Evolutionary conservation across 371 early-diverging fungal species (phyloP), one percentile per base, ranked within the genome.

Genomic region (Mortierella sp.): DNA sequence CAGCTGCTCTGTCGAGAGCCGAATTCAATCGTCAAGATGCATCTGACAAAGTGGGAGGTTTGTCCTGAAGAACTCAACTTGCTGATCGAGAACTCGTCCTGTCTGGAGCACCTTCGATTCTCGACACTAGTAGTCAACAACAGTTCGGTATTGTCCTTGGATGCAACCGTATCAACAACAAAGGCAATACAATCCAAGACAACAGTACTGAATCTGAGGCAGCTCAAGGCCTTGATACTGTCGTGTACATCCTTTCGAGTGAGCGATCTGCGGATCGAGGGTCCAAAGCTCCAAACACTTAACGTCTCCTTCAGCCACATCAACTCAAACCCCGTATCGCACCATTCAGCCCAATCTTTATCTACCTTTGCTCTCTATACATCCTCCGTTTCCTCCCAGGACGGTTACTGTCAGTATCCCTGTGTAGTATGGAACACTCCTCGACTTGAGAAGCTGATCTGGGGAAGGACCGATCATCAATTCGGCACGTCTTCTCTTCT

Each of bases 41-140:
- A 70, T 21, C 43, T 70, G n/a, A 54, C 34, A 19, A 70, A 59
- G 26, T 70, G 71, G 71, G 62, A 64, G 9, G 50, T 55, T 11
- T 54, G 52, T 0, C 62, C 55, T 1, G 41, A 54, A 2, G 64
- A 64, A 11, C 26, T 70, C 44, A 70, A 70, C 28, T 12, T 47
- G 23, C 26, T 70, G 42, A 34, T 70, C 26, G 47, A 46, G 5
- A 64, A 70, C 39, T 64, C 60, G 6, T 44, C 58, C 2, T 50
- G 24, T 6, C 50, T 70, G 11, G 49, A 59, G 26, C 2, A 32
- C 0, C 31, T 70, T 2, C 54, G 71, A 19, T 70, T 70, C 42
- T 59, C 64, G 4, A 59, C 48, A 11, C 49, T 70, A 19, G 46
- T 24, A 0, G 30, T 70, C 59, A 57, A 47, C 34, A 63, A 37